Percentiles rank a stretch among this genome's conserved stretches.
phyloP scores from a whole-genome alignment of 2,329 filamentous ascomycete genomes.

The Mycosphaerella arachidis region DNA sequence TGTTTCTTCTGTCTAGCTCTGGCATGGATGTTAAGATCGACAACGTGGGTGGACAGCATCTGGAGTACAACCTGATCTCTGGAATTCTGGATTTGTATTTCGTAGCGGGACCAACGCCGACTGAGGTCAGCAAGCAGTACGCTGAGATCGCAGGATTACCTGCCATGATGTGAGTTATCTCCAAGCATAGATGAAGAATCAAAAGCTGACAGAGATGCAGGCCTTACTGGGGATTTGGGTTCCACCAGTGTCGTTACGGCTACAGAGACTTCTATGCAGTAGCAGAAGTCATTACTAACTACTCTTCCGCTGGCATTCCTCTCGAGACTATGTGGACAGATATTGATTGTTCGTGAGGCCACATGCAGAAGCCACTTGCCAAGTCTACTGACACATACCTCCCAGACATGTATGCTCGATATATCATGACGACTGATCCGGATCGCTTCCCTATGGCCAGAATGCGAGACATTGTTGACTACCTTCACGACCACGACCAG shows the following conservation, averaged over 20 bases:
- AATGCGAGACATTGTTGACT: constrained; percentile 59
- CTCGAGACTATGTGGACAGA: constrained; percentile 70
- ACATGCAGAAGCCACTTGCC: no score
- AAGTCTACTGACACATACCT: no score
- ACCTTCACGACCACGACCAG: constrained; percentile 44
- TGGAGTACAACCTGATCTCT: constrained; percentile 75
- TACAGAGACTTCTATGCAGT: constrained; percentile 52
- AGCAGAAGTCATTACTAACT: constrained; percentile 61
- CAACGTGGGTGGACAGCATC: constrained; percentile 55
- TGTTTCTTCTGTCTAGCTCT: constrained; percentile 67
- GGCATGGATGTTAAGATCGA: constrained; percentile 73
- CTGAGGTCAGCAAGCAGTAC: constrained; percentile 47
- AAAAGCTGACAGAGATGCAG: no score
- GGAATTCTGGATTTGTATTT: constrained; percentile 65
- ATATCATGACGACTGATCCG: constrained; percentile 61
- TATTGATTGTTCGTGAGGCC: constrained; percentile 21
- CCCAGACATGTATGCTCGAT: constrained; percentile 37
- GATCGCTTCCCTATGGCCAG: constrained; percentile 57
- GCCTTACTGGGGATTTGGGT: constrained; percentile 50
- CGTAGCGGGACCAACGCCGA: constrained; percentile 44
- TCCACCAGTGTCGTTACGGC: constrained; percentile 48
- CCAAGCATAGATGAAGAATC: no score
- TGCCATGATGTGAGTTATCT: constrained; percentile 36
- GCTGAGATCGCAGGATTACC: constrained; percentile 45
- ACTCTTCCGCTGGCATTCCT: constrained; percentile 61